Conservation (phyloP, 176 grass and related monocot genomes). For the Hyparrhenia diplandra region DNA sequence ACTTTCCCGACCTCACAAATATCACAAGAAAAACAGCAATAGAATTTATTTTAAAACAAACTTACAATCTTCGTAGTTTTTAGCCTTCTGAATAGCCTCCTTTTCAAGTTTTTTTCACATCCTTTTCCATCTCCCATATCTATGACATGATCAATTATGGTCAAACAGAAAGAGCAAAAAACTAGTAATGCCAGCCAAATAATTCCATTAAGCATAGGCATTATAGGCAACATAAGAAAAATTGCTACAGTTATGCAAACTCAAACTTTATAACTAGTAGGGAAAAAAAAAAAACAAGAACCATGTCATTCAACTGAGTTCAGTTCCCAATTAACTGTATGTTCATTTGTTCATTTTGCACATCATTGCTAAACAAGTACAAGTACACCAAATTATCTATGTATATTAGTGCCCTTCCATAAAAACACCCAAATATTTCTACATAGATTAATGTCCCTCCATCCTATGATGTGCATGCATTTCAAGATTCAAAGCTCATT, state of each 20-base stretch:
- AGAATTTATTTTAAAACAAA: background rate
- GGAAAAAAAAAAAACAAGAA: background rate
- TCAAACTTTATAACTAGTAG: background rate
- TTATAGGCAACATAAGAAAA: conserved; percentile 11
- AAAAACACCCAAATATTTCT: background rate
- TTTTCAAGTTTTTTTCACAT: conserved; percentile 76
- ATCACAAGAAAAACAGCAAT: background rate
- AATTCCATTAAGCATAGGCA: conserved; percentile 1
- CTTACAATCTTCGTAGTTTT: conserved; percentile 65
- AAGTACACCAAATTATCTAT: background rate
- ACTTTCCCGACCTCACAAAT: background rate
- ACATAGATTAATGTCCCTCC: background rate
- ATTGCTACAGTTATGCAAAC: conserved; percentile 8
- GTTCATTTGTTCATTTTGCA: background rate
- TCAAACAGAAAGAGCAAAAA: conserved; percentile 18
- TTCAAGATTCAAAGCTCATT: background rate
- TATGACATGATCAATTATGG: conserved; percentile 29
- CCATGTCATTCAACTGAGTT: background rate
- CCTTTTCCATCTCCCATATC: conserved; percentile 85
- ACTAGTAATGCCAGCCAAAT: background rate
- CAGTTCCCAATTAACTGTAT: background rate
- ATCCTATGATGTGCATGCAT: background rate
- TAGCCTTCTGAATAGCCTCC: conserved; percentile 51
- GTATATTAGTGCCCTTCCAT: background rate
- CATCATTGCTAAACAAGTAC: background rate